phyloP scores from a whole-genome alignment of 352 stramenopile genomes.

The Aphanomyces invadans region DNA sequence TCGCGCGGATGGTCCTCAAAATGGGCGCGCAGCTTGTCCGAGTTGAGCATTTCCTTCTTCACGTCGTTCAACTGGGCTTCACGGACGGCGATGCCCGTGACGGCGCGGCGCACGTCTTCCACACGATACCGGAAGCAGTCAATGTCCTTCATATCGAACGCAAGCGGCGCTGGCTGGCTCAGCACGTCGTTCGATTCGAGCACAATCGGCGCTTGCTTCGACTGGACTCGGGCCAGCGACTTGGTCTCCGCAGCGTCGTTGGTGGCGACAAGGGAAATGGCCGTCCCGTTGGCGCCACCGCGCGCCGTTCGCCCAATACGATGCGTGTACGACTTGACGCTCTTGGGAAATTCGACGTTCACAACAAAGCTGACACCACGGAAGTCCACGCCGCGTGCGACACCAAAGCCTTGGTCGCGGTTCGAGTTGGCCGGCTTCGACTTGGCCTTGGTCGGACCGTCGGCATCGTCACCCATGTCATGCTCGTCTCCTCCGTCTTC shows the following conservation, averaged over 20 bases:
- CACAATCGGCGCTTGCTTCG: constrained; percentile 81
- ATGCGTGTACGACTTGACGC: constrained; percentile 95
- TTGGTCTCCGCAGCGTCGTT: constrained; percentile 71
- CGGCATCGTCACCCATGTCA: constrained; percentile 84
- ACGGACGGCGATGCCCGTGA: constrained; percentile 91
- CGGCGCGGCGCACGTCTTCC: constrained; percentile 90
- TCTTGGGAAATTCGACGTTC: constrained; percentile 98
- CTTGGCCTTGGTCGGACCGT: constrained; percentile 35
- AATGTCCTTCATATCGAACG: constrained; percentile 97
- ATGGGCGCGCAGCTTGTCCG: constrained; percentile 91
- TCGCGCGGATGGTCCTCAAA: constrained; percentile 97
- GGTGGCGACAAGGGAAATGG: constrained; percentile 91
- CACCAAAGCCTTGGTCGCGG: constrained; percentile 90
- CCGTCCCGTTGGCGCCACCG: constrained; percentile 92
- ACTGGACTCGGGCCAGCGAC: constrained; percentile 87
- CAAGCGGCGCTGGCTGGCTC: constrained; percentile 90
- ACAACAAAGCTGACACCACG: constrained; percentile 97
- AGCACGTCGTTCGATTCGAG: constrained; percentile 76
- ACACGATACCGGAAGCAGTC: constrained; percentile 97
- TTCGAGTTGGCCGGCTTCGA: constrained; percentile 33
- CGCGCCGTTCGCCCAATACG: constrained; percentile 96
- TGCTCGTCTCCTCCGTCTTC: constrained; percentile 41
- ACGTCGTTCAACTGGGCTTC: constrained; percentile 94
- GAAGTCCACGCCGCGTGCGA: constrained; percentile 98
- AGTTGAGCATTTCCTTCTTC: constrained; percentile 98